phyloP scores from a whole-genome alignment of 2,329 filamentous ascomycete species.

The Colletotrichum brevisporum region DNA sequence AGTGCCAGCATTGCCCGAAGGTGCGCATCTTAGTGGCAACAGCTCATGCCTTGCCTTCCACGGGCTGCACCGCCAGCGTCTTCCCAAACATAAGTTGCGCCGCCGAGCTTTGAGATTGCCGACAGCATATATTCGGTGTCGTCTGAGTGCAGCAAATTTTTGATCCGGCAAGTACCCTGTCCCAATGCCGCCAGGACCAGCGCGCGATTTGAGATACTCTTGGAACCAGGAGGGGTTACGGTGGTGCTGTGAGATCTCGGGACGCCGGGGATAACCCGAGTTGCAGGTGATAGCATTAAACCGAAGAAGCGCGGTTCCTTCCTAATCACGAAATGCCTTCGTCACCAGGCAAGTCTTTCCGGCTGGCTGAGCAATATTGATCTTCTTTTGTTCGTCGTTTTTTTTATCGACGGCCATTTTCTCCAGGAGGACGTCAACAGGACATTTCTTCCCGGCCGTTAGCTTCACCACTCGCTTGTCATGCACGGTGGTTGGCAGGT shows the following conservation, averaged over 20 bases:
- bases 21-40: conserved; percentile 85
- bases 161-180: conserved; percentile 87
- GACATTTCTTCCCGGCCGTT: conserved; percentile 89
- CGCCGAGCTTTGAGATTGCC: conserved; percentile 86
- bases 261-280: conserved; percentile 81
- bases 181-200: conserved; percentile 94
- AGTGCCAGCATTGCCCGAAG: conserved; percentile 96
- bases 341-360: no score
- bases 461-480: conserved; percentile 87
- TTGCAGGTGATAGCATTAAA: conserved; percentile 85
- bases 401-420: conserved; percentile 99
- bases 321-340: no score
- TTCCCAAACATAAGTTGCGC: conserved; percentile 93
- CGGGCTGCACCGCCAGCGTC: conserved; percentile 91
- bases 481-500: conserved; percentile 85
- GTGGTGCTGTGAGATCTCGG: conserved; percentile 75
- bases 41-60: conserved; percentile 93
- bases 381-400: conserved; percentile 95
- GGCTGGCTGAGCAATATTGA: conserved; percentile 91
- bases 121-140: conserved; percentile 98
- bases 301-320: conserved; percentile 80
- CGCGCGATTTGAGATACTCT: conserved; percentile 97
- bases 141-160: conserved; percentile 94
- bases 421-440: conserved; percentile 85
- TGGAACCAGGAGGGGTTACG: conserved; percentile 93